Percentiles rank a stretch among this genome's conserved stretches.
These are phyloP conservation scores for Monosporozyma yasuniensis DNA, from an alignment of 805 yeast genomes.

Conservation along the genomic window DNA sequence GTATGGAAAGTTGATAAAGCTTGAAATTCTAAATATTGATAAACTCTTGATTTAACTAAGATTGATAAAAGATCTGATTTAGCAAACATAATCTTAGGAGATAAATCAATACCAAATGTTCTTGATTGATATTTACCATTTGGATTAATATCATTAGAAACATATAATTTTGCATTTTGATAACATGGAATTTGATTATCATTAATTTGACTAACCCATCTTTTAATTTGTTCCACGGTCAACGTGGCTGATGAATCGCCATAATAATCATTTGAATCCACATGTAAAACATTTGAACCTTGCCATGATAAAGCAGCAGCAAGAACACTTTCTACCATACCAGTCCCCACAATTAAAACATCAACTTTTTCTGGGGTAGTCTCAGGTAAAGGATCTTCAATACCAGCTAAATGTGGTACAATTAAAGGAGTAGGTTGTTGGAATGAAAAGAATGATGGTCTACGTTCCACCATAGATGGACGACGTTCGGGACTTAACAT, in stretches of 20 bases:
- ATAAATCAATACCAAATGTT: constrained; percentile 80
- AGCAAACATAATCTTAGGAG: constrained; percentile 83
- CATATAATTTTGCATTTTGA: constrained; percentile 68
- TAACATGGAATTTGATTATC: constrained; percentile 33
- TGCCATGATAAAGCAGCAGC: constrained; percentile 97
- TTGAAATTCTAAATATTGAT: constrained; percentile 86
- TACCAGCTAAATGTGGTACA: constrained; percentile 66
- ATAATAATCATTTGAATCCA: constrained; percentile 75
- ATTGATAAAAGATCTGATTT: constrained; percentile 77
- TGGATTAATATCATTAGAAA: constrained; percentile 48
- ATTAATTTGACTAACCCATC: constrained; percentile 74
- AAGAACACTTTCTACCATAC: constrained; percentile 73
- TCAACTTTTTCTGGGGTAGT: constrained; percentile 66
- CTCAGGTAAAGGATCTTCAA: constrained; percentile 62
- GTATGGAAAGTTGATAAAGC: constrained; percentile 83
- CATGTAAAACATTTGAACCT: constrained; percentile 89
- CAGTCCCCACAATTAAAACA: constrained; percentile 88
- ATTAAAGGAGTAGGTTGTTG: constrained; percentile 21
- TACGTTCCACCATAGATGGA: constrained; percentile 59
- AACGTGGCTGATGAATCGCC: constrained; percentile 85
- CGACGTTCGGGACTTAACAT: constrained; percentile 38
- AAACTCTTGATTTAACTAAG: constrained; percentile 76
- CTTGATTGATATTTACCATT: constrained; percentile 40
- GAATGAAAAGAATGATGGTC: constrained; percentile 40
- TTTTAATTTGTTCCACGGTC: constrained; percentile 74